These are phyloP conservation scores for Nelumbo lutea DNA, from an alignment of 164 flowering plant species.

Conservation along the genomic window DNA sequence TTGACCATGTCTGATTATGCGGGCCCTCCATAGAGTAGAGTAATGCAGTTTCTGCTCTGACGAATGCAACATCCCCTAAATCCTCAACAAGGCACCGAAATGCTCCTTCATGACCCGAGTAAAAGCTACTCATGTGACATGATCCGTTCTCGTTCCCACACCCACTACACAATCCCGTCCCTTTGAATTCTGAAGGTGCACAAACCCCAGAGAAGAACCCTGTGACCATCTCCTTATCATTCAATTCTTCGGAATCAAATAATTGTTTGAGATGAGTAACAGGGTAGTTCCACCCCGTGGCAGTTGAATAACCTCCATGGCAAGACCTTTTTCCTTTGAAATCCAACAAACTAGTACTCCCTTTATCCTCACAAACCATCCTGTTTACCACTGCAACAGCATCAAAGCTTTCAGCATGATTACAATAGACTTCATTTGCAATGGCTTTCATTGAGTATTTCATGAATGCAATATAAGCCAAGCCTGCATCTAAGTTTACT, in stretches of 20 bases:
- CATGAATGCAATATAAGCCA: slow-evolving; percentile 25
- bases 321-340: slow-evolving; percentile 28
- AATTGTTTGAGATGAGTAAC: slow-evolving; percentile 18
- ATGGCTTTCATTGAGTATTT: slow-evolving; percentile 30
- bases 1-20: slow-evolving; percentile 31
- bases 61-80: slow-evolving; percentile 33
- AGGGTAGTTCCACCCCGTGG: slow-evolving; percentile 39
- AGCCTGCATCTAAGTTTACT: slow-evolving; percentile 26
- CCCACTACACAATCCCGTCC: slow-evolving; percentile 26
- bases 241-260: slow-evolving; percentile 3
- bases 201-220: slow-evolving; percentile 30
- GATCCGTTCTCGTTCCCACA: slow-evolving; percentile 28
- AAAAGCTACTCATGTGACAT: slow-evolving; percentile 14
- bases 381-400: slow-evolving; percentile 26
- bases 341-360: slow-evolving; percentile 15
- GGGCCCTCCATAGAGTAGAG: slow-evolving; percentile 33
- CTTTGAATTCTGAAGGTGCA: slow-evolving; percentile 35
- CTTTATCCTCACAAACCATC: slow-evolving; percentile 15
- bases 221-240: slow-evolving; percentile 16
- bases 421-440: slow-evolving; percentile 26
- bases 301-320: slow-evolving; percentile 34
- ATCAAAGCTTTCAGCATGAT: slow-evolving; percentile 23
- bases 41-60: slow-evolving; percentile 27
- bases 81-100: slow-evolving; percentile 34
- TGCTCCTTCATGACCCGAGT: slow-evolving; percentile 25